Evolutionary conservation across 2,329 filamentous ascomycete genomes (phyloP).

Genomic region (Calonectria honghensis): DNA sequence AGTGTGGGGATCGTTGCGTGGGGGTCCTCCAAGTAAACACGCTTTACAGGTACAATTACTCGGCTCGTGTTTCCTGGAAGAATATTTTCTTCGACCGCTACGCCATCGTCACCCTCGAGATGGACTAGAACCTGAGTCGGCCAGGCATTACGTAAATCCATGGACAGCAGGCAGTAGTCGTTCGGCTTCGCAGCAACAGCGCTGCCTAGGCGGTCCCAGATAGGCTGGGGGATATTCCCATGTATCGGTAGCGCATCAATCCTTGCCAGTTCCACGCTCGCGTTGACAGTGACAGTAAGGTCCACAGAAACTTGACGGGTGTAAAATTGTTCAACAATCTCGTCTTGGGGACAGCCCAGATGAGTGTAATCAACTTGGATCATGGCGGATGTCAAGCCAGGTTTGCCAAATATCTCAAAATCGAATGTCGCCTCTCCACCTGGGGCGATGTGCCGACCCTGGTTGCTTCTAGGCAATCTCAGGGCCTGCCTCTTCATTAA

Average conservation of each 20-base stretch:
- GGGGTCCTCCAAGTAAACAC: conserved; percentile 85
- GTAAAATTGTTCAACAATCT: conserved; percentile 84
- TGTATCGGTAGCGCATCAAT: conserved; percentile 87
- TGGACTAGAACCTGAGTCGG: conserved; percentile 84
- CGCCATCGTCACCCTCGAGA: conserved; percentile 72
- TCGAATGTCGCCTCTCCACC: conserved; percentile 82
- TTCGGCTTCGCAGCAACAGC: conserved; percentile 65
- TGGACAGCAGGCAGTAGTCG: conserved; percentile 84
- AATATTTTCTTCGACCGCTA: conserved; percentile 73
- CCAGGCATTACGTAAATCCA: conserved; percentile 94
- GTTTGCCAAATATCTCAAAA: conserved; percentile 90
- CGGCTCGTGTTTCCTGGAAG: conserved; percentile 82
- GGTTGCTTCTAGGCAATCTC: conserved; percentile 71
- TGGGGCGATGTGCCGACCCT: conserved; percentile 78
- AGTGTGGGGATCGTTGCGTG: conserved; percentile 86
- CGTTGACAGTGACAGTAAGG: conserved; percentile 92
- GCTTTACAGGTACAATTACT: conserved; percentile 83
- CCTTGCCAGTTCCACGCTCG: conserved; percentile 87
- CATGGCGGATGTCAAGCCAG: conserved; percentile 85
- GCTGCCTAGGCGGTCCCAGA: conserved; percentile 72
- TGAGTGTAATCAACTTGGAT: conserved; percentile 92
- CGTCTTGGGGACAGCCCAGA: conserved; percentile 81
- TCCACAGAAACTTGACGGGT: conserved; percentile 89
- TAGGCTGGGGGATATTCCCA: conserved; percentile 75
- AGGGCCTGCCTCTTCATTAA: conserved; percentile 84